Conservation (phyloP, 1,284 basidiomycete genomes). For the Sparassis latifolia region DNA sequence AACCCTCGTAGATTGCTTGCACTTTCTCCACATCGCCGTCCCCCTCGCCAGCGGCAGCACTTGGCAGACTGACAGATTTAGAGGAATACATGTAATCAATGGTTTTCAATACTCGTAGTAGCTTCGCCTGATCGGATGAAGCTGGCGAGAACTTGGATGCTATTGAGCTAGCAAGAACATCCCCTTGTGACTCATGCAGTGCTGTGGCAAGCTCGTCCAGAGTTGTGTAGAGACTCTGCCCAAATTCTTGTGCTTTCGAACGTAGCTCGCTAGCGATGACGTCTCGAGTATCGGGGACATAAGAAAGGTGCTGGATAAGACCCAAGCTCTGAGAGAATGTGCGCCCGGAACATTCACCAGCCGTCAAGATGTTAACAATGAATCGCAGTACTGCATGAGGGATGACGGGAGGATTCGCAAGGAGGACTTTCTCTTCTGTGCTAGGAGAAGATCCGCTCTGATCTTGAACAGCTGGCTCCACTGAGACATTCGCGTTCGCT, state of each 20-base stretch:
- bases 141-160: slow-evolving; percentile 88
- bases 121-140: slow-evolving; percentile 88
- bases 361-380: slow-evolving; percentile 90
- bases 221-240: slow-evolving; percentile 65
- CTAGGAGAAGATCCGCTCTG: slow-evolving; percentile 28
- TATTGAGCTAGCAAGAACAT: slow-evolving; percentile 58
- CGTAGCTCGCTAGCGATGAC: slow-evolving; percentile 84
- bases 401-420: slow-evolving; percentile 74
- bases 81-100: slow-evolving; percentile 92
- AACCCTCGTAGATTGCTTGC: slow-evolving; percentile 79
- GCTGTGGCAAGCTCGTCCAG: slow-evolving; percentile 69
- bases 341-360: slow-evolving; percentile 90
- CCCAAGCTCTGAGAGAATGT: slow-evolving; percentile 89
- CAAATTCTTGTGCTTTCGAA: slow-evolving; percentile 81
- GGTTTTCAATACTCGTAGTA: slow-evolving; percentile 89
- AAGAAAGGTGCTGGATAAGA: slow-evolving; percentile 86
- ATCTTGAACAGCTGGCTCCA: slow-evolving; percentile 13
- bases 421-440: slow-evolving; percentile 56
- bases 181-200: slow-evolving; percentile 49
- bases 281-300: slow-evolving; percentile 81
- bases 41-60: slow-evolving; percentile 27
- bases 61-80: slow-evolving; percentile 39
- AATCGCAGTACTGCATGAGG: slow-evolving; percentile 77
- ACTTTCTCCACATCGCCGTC: slow-evolving; percentile 72
- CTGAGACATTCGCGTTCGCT: background rate